Evolutionary conservation across 1,139 yeast genomes (phyloP), one percentile per base, ranked within the genome.

Genomic region (Suhomyces ambrosiae): DNA sequence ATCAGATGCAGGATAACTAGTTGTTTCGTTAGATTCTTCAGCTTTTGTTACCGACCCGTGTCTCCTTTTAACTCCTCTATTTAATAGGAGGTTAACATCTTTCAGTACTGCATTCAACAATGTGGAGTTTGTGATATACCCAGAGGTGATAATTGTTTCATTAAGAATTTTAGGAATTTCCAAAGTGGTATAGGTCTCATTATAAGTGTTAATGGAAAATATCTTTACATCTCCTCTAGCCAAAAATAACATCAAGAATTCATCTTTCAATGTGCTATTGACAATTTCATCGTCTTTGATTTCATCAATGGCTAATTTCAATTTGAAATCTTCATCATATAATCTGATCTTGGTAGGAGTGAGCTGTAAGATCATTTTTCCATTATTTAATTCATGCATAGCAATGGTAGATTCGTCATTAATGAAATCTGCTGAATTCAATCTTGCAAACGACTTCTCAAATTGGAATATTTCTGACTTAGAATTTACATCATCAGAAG

Each of bases 401-500:
- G 80, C 79, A 10, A 88, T 68, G 0, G 96, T 88, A 9, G 74
- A 65, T 27, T 80, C 81, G 40, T 80, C 74, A 43, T 80, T 78
- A 41, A 80, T 73, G 53, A 88, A 84, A 45, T 80, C 82, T 32
- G 80, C 76, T 10, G 82, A 72, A 37, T 78, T 79, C 42, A 83
- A 65, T 37, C 86, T 74, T 26, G 82, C 75, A 59, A 86, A 86
- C 22, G 81, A 75, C 35, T 82, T 81, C 35, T 76, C 76, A 39
- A 87, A 80, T 43, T 79, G 79, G 54, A 86, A 89, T 31, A 87
- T 77, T 50, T 85, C 89, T 10, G 90, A 82, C 48, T 81, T 83
- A 33, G 63, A 67, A 46, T 79, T 79, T 10, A 69, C 61, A 35
- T 78, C 78, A 55, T 84, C 90, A 0, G 95, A 86, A 0, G 95